phyloP scores from a whole-genome alignment of 2,329 filamentous ascomycete genomes.

The Lecanicillium sp. region DNA sequence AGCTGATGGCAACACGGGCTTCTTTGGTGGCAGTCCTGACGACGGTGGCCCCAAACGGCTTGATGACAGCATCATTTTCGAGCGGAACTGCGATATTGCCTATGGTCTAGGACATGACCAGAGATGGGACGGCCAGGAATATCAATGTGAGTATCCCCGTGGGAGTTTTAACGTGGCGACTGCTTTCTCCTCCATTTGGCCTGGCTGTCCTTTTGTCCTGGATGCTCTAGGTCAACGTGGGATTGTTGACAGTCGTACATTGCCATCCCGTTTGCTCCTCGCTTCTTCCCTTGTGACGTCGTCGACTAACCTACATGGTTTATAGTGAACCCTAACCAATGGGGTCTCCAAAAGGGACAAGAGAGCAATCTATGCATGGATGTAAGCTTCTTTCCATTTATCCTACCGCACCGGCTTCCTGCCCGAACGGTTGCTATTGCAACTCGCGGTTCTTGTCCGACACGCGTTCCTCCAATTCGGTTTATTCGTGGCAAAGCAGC shows the following conservation, averaged over 20 bases:
- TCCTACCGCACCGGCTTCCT: too few species aligned
- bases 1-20: constrained; percentile 33
- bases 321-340: constrained; percentile 49
- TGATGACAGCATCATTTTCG: constrained; percentile 27
- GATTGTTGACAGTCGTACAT: too few species aligned
- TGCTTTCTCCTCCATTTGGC: too few species aligned
- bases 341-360: constrained; percentile 34
- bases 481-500: neutral
- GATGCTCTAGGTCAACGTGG: too few species aligned
- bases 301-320: constrained; percentile 7
- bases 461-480: too few species aligned
- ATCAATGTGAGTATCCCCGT: constrained; percentile 28
- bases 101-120: constrained; percentile 34
- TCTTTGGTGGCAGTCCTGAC: constrained; percentile 25
- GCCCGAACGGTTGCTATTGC: too few species aligned
- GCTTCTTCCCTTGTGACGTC: too few species aligned
- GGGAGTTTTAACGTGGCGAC: too few species aligned
- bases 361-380: constrained; percentile 42
- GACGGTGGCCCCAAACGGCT: constrained; percentile 13
- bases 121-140: constrained; percentile 33
- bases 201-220: too few species aligned
- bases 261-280: too few species aligned
- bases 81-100: constrained; percentile 32
- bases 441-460: neutral
- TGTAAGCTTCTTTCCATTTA: constrained; percentile 30